A percentile compares a stretch with the other conserved stretches of the same genome.
Conservation (phyloP, 2,329 filamentous ascomycete species). For the Diaporthe citri region DNA sequence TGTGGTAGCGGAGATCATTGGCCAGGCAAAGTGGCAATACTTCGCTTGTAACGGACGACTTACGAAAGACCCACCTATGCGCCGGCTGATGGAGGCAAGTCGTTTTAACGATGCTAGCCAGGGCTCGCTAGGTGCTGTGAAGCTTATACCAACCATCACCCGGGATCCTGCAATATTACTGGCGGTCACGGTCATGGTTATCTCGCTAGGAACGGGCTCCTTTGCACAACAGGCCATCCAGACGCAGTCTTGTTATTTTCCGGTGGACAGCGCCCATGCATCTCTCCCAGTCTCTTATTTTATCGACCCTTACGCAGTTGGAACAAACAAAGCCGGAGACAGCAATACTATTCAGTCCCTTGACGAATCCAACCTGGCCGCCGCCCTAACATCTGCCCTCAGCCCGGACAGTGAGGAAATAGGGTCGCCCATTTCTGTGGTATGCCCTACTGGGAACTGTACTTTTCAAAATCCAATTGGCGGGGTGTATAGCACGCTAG, state of each 20-base stretch:
- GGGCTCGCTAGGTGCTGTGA: neutral
- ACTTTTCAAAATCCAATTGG: neutral
- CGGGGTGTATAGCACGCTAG: neutral
- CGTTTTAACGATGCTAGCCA: neutral
- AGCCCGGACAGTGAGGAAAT: neutral
- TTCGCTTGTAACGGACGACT: neutral
- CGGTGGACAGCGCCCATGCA: fast-evolving
- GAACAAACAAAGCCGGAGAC: no score
- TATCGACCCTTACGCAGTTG: no score
- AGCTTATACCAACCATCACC: neutral
- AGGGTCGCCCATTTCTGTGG: neutral
- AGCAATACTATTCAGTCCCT: no score
- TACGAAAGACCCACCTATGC: neutral
- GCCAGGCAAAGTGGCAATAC: slow-evolving; percentile 4
- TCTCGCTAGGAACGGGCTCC: neutral
- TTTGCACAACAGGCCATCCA: neutral
- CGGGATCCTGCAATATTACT: neutral
- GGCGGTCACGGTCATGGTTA: neutral
- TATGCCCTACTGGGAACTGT: neutral
- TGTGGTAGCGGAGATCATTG: neutral
- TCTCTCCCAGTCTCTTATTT: neutral
- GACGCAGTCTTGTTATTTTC: neutral
- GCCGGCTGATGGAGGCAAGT: neutral
- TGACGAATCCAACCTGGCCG: neutral
- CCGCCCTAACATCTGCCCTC: neutral